Conservation (phyloP, 2,329 filamentous ascomycete species). For the Xylaria hypoxylon region DNA sequence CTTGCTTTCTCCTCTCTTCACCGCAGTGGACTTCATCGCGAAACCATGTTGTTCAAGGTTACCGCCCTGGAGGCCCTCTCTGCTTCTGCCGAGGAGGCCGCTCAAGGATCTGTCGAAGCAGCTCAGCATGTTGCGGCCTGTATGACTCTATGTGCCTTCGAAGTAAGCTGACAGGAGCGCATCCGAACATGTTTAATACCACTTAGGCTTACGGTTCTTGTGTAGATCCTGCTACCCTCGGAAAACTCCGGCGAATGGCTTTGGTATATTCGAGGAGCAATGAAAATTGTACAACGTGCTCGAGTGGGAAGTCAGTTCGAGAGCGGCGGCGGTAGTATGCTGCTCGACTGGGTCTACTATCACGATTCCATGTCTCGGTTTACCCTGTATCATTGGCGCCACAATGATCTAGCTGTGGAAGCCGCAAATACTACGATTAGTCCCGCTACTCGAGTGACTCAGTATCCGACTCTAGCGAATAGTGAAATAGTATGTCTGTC, state of each 20-base stretch:
- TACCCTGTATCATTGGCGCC: constrained; percentile 46
- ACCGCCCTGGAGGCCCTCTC: constrained; percentile 42
- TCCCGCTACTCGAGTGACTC: neutral
- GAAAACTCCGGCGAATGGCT: constrained; percentile 48
- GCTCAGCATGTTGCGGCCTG: constrained; percentile 48
- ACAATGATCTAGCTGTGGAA: constrained; percentile 22
- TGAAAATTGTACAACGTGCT: constrained; percentile 33
- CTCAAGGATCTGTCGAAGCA: constrained; percentile 37
- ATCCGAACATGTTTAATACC: neutral
- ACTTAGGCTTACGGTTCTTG: neutral
- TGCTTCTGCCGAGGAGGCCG: constrained; percentile 38
- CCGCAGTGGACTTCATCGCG: constrained; percentile 40
- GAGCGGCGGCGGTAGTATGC: constrained; percentile 22
- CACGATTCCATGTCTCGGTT: constrained; percentile 48
- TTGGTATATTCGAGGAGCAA: constrained; percentile 46
- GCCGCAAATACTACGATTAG: neutral
- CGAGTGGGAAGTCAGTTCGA: constrained; percentile 26
- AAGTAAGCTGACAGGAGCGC: constrained; percentile 38
- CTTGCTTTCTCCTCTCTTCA: constrained; percentile 47
- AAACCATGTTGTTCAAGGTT: constrained; percentile 46
- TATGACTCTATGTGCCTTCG: constrained; percentile 50
- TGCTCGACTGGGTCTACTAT: constrained; percentile 50
- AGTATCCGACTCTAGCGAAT: constrained; percentile 3
- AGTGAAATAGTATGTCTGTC: constrained; percentile 27
- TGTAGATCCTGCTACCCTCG: constrained; percentile 43